Percentiles rank a stretch among this genome's conserved stretches.
phyloP scores from a whole-genome alignment of 257 asterid genomes.

The Plantago elongata region DNA sequence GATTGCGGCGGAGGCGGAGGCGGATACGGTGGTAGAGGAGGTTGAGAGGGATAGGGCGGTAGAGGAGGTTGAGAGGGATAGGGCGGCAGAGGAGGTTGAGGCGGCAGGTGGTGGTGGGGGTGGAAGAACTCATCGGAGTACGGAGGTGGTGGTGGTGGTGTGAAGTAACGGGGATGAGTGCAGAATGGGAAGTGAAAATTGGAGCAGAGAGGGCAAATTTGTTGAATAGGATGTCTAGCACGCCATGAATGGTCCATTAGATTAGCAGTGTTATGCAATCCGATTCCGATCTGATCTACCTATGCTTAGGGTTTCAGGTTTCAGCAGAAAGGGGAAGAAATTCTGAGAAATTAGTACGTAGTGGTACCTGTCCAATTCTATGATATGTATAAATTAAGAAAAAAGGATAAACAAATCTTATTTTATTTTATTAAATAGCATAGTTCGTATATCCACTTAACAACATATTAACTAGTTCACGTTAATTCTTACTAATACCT shows the following conservation, averaged over 20 bases:
- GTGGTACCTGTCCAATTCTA: too few relatives aligned
- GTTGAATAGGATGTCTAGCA: conserved; percentile 33
- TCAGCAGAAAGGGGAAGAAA: conserved; percentile 1
- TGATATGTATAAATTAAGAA: too few relatives aligned
- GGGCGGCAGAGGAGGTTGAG: conserved; percentile 36
- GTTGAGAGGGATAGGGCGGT: conserved; percentile 23
- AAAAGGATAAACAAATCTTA: too few relatives aligned
- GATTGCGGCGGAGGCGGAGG: conserved; percentile 36
- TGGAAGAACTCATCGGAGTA: conserved; percentile 14
- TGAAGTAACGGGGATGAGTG: not conserved
- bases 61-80: conserved; percentile 35
- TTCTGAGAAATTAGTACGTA: too few relatives aligned
- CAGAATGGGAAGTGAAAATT: conserved; percentile 65
- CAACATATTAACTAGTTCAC: too few relatives aligned
- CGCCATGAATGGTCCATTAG: conserved; percentile 67
- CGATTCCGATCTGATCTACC: conserved; percentile 2
- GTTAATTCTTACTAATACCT: too few relatives aligned
- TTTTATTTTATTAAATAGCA: too few relatives aligned
- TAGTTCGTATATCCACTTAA: too few relatives aligned
- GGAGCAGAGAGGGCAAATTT: conserved; percentile 56
- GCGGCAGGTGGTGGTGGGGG: conserved; percentile 39
- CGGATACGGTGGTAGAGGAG: conserved; percentile 25
- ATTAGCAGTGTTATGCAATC: conserved; percentile 8
- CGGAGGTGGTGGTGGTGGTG: conserved; percentile 38
- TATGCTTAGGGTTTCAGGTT: conserved; percentile 16